Conservation (phyloP, 768 basidiomycete species). For the Kwoniella dendrophila region DNA sequence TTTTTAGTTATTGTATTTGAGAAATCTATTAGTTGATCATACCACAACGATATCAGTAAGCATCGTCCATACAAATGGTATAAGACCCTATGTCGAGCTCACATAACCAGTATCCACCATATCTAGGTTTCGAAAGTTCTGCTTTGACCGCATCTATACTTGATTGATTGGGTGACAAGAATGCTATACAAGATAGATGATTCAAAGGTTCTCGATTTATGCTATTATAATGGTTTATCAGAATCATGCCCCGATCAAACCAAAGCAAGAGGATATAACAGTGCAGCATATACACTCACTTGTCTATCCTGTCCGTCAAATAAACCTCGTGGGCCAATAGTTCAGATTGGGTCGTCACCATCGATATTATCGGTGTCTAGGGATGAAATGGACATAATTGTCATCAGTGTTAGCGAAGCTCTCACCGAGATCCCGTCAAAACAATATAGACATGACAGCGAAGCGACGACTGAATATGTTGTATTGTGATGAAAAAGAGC, state of each 20-base stretch:
- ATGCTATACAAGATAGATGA: constrained; percentile 96
- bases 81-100: constrained; percentile 68
- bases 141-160: constrained; percentile 79
- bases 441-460: background rate
- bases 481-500: constrained; percentile 39
- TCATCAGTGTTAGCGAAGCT: no score
- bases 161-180: constrained; percentile 78
- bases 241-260: background rate
- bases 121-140: constrained; percentile 86
- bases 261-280: background rate
- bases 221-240: constrained; percentile 8
- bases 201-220: constrained; percentile 80
- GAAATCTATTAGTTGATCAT: constrained; percentile 67
- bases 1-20: constrained; percentile 89
- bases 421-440: no score
- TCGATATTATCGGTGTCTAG: constrained; percentile 91
- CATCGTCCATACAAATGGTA: no score
- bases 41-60: background rate
- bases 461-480: no score
- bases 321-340: constrained; percentile 95
- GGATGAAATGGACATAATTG: background rate
- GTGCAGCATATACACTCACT: constrained; percentile 58
- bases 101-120: constrained; percentile 99
- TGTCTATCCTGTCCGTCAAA: constrained; percentile 96
- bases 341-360: constrained; percentile 90